A percentile compares a stretch with the other conserved stretches of the same genome.
These are phyloP conservation scores for Colletotrichum lupini DNA, from an alignment of 2,329 filamentous ascomycete species.

Conservation along the genomic window DNA sequence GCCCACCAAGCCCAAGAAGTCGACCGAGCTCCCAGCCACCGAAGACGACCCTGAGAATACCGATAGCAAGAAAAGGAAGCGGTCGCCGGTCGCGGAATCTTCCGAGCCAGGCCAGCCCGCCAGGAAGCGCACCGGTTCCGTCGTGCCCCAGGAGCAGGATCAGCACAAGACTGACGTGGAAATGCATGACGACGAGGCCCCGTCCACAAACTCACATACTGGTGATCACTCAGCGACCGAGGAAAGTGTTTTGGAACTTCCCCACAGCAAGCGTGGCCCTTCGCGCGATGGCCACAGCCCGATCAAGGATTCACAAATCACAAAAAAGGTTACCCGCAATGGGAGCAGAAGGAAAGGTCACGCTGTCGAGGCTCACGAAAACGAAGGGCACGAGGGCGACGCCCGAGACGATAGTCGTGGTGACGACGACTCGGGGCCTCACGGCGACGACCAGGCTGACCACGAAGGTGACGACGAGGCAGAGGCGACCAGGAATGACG, in stretches of 20 bases:
- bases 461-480: slow-evolving; percentile 69
- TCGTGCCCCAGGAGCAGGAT: slow-evolving; percentile 51
- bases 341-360: slow-evolving; percentile 52
- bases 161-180: slow-evolving; percentile 42
- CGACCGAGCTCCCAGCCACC: slow-evolving; percentile 39
- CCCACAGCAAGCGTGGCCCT: slow-evolving; percentile 52
- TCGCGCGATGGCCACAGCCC: slow-evolving; percentile 39
- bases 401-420: slow-evolving; percentile 45
- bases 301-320: slow-evolving; percentile 41
- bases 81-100: slow-evolving; percentile 56
- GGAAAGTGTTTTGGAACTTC: slow-evolving; percentile 54
- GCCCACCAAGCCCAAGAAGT: slow-evolving; percentile 46
- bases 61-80: slow-evolving; percentile 62
- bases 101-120: slow-evolving; percentile 60
- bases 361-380: slow-evolving; percentile 35
- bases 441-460: slow-evolving; percentile 66
- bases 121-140: slow-evolving; percentile 65
- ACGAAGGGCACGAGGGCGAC: slow-evolving; percentile 40
- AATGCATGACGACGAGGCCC: slow-evolving; percentile 46
- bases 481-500: slow-evolving; percentile 70
- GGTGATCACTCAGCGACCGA: slow-evolving; percentile 57
- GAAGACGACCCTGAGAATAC: slow-evolving; percentile 49
- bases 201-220: slow-evolving; percentile 50
- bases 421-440: slow-evolving; percentile 58
- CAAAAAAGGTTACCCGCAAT: slow-evolving; percentile 55